These are phyloP conservation scores for Nitzschia putrida DNA, from an alignment of 108 stramenopile species.

Conservation along the genomic window DNA sequence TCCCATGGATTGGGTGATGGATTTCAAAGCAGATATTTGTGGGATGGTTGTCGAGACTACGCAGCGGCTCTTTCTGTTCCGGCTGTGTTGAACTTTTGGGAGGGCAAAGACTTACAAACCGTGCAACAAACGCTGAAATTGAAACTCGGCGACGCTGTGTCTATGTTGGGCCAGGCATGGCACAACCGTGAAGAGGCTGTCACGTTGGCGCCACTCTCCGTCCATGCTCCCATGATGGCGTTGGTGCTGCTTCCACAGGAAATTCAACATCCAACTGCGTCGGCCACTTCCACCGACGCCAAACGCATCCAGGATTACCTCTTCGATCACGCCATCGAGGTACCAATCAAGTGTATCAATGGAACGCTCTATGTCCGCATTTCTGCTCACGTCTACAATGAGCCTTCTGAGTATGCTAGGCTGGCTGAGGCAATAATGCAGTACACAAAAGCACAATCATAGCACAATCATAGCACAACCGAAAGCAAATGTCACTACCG, in stretches of 20 bases:
- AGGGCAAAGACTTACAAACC: slow-evolving; percentile 3
- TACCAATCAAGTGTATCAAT: slow-evolving; percentile 68
- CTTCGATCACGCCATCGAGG: slow-evolving; percentile 54
- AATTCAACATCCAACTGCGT: background rate
- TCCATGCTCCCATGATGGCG: slow-evolving; percentile 68
- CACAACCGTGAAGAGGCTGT: slow-evolving; percentile 36
- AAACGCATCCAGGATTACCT: slow-evolving; percentile 68
- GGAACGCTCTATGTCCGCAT: slow-evolving; percentile 62
- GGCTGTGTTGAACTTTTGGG: slow-evolving; percentile 59
- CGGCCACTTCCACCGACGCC: slow-evolving; percentile 61
- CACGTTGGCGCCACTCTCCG: slow-evolving; percentile 38
- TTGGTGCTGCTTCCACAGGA: slow-evolving; percentile 58
- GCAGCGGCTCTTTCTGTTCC: slow-evolving; percentile 61
- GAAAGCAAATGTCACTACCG: too few relatives aligned
- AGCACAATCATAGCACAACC: too few relatives aligned
- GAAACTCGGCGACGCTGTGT: slow-evolving; percentile 46
- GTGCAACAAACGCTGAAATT: slow-evolving; percentile 36
- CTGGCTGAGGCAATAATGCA: slow-evolving; percentile 39
- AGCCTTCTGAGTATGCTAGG: slow-evolving; percentile 51
- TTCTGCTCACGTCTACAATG: slow-evolving; percentile 71
- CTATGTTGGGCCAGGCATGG: slow-evolving; percentile 51
- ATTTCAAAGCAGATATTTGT: slow-evolving; percentile 67
- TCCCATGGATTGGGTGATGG: slow-evolving; percentile 71
- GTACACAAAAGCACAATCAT: background rate
- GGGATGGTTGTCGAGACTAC: slow-evolving; percentile 79